Evolutionary conservation across 2,329 filamentous ascomycete genomes (phyloP), one percentile per base, ranked within the genome.

Genomic region (Thelonectria rubi): DNA sequence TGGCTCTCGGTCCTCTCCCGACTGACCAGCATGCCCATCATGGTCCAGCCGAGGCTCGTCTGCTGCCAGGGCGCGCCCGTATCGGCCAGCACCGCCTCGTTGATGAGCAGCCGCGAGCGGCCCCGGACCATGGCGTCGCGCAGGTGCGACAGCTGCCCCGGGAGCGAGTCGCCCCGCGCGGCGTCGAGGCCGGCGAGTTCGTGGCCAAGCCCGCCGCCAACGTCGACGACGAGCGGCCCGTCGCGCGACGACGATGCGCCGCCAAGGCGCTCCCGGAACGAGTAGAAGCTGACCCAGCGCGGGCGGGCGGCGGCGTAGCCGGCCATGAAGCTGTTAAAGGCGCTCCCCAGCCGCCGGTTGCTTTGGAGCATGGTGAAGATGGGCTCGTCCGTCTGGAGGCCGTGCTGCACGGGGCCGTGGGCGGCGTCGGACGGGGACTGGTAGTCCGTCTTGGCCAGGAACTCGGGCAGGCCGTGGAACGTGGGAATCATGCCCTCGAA

Each of bases 261-360:
- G 7, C 39, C 47, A n/a, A 68, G 34, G 11, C 62, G 55, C 6
- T 66, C 64, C 3, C 62, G 2, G 6, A 54, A 34, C 1, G 54
- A 48, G 71, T 18, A 78, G 63, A 59, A 74, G 63, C 55, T 51
- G 11, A 49, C 71, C 75, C 76, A 78, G 73, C 6, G 75, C 63
- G n/a, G 73, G 66, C 69, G 75, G 70, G 67, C 74, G 34, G 66
- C 57, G 5, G 74, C 74, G 48, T 73, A 72, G 1, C 74, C 74
- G 14, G 72, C 69, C 76, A 79, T 79, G 56, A 75, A 73, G 2
- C 71, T 73, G 8, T 70, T 74, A 54, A 78, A 78, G 15, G 70
- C 70, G 37, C 69, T 71, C 9, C 73, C 72, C 12, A 67, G 71
- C 0, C 65, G 61, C 1, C 73, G 65, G n/a, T 70, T 74, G 17